Conservation (phyloP, 2,329 filamentous ascomycete species). For the Karstenula rhodostoma region DNA sequence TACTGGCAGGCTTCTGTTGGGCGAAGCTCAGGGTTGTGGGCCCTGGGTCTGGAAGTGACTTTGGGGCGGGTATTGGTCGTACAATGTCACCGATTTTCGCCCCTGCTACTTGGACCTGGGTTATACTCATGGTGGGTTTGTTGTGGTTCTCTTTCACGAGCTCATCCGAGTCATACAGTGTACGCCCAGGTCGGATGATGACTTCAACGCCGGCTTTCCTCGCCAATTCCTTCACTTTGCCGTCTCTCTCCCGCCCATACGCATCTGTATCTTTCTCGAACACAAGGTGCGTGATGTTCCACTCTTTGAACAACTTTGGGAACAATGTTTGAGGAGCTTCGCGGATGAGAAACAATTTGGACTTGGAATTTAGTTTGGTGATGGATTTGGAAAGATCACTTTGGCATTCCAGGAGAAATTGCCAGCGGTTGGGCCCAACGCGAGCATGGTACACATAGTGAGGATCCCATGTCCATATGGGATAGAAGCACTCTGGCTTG, state of each 20-base stretch:
- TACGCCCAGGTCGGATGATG: constrained; percentile 70
- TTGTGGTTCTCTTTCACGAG: constrained; percentile 70
- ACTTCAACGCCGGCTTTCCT: constrained; percentile 72
- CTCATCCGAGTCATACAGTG: constrained; percentile 76
- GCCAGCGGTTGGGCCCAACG: constrained; percentile 77
- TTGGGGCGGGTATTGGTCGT: constrained; percentile 68
- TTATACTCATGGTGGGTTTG: constrained; percentile 78
- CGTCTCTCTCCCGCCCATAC: constrained; percentile 72
- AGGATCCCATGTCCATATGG: constrained; percentile 82
- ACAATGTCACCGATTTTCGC: constrained; percentile 69
- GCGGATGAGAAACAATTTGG: constrained; percentile 74
- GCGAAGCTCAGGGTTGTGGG: constrained; percentile 67
- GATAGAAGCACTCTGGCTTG: constrained; percentile 73
- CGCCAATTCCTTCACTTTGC: constrained; percentile 65
- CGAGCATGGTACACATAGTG: constrained; percentile 79
- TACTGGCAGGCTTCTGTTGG: constrained; percentile 60
- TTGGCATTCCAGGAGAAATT: constrained; percentile 77
- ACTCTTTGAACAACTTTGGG: constrained; percentile 75
- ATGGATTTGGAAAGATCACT: constrained; percentile 73
- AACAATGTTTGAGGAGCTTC: constrained; percentile 76
- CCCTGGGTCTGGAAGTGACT: constrained; percentile 69
- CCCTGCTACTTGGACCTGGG: constrained; percentile 68
- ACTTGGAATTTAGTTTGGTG: constrained; percentile 72
- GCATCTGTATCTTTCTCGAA: constrained; percentile 83
- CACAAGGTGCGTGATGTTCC: constrained; percentile 77